Base-by-base conservation (phyloP, 257 asterid genomes). In the Striga asiatica region DNA sequence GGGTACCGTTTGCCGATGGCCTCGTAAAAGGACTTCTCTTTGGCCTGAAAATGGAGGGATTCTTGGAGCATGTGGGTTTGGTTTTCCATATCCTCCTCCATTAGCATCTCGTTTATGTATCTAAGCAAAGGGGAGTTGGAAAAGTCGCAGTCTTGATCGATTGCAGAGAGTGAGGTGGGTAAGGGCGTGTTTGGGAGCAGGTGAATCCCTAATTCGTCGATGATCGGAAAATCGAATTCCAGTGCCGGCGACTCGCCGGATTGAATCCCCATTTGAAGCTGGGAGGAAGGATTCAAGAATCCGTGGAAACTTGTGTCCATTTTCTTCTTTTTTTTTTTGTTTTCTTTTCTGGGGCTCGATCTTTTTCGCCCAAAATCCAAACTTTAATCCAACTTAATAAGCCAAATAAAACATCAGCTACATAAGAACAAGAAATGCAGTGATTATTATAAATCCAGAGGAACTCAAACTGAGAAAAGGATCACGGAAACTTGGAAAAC, bases 51-150 rank as follows among this genome's bases (percentile, higher is more conserved):
- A 64, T 71, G 82, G 55, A 74, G 46, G 13, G 82, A 75, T 37
- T 77, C 82, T 60, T 77, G 80, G 48, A 77, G 66, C 84, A 80
- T 72, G 39, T 64, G 64, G 2, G 75, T 22, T 55, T 74, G 73
- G 8, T 80, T 78, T 37, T 72, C 84, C 73, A 80, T 77, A 25
- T 77, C 84, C 61, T 80, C 88, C 52, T 77, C 78, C 84, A 80
- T 77, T 5, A 80, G 78, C 72, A 80, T 69, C 25, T 70, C 75
- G 62, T 71, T 60, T 61, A 80, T 77, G 62, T 67, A 80, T 13
- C 74, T 61, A 50, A 80, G 54, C 16, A 52, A 2, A 66, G 65
- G 54, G 3, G 66, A 66, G 50, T 80, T 76, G 0, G 78, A 72
- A n/a, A 76, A 72, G 64, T 72, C 84, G 13, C 66, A 61, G 56